Conservation (phyloP, 768 basidiomycete species). For the Gymnopilus dilepis region DNA sequence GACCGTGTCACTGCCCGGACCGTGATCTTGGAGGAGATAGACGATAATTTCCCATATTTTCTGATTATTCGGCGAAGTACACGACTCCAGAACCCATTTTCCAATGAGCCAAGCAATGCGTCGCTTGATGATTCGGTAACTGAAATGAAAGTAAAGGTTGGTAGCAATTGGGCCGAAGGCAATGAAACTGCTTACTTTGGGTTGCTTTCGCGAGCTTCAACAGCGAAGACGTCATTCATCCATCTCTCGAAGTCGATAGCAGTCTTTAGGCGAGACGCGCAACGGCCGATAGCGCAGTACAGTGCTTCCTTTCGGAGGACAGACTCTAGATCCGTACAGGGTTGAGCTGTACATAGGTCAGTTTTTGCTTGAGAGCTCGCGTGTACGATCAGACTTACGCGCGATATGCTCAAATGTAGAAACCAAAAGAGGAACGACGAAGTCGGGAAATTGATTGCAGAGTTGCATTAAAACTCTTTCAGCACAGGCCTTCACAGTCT, state of each 20-base stretch:
- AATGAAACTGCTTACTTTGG: conserved; percentile 50
- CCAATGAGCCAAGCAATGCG: conserved; percentile 95
- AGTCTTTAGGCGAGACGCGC: conserved; percentile 64
- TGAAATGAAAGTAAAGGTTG: conserved; percentile 34
- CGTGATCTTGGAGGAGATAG: conserved; percentile 73
- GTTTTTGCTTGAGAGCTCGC: not conserved
- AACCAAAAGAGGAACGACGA: conserved; percentile 70
- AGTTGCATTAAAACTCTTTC: conserved; percentile 91
- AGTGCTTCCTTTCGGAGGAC: conserved; percentile 84
- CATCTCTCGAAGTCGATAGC: conserved; percentile 73
- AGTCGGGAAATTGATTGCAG: conserved; percentile 68
- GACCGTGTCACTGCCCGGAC: conserved; percentile 77
- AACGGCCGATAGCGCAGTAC: conserved; percentile 90
- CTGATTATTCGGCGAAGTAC: conserved; percentile 60
- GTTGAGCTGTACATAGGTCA: conserved; percentile 41
- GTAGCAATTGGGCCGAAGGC: not conserved
- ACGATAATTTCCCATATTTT: conserved; percentile 82
- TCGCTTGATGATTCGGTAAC: conserved; percentile 92
- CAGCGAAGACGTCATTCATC: conserved; percentile 62
- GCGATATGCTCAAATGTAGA: conserved; percentile 64
- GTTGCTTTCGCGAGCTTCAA: conserved; percentile 65
- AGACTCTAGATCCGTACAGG: conserved; percentile 56
- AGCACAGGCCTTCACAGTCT: conserved; percentile 75
- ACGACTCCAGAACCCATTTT: conserved; percentile 81
- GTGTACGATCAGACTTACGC: conserved; percentile 44